Evolutionary conservation across 108 stramenopile genomes (phyloP).

Genomic region (Cyclostephanos invisitatus): DNA sequence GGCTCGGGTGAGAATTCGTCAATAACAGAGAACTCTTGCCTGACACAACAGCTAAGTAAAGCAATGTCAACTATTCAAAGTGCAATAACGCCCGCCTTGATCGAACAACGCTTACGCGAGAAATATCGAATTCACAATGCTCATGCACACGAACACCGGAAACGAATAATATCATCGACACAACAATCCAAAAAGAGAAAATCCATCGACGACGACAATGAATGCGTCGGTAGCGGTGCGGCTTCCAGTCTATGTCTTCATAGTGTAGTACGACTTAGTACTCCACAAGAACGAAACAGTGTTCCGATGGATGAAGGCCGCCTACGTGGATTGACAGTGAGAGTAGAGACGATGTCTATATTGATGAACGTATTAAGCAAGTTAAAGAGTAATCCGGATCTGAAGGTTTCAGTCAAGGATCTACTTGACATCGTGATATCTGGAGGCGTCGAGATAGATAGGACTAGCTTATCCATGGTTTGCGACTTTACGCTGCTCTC

Average conservation of each 20-base stretch:
- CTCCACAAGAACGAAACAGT: slow-evolving; percentile 57
- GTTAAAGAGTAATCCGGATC: slow-evolving; percentile 23
- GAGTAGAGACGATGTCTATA: slow-evolving; percentile 53
- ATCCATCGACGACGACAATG: slow-evolving; percentile 23
- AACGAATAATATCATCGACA: slow-evolving; percentile 14
- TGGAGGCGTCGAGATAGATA: slow-evolving; percentile 3
- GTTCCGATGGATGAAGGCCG: slow-evolving; percentile 30
- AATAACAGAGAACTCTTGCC: neutral
- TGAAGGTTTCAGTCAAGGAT: slow-evolving; percentile 20
- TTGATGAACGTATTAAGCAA: slow-evolving; percentile 36
- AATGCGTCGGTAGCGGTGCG: slow-evolving; percentile 57
- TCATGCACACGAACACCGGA: slow-evolving; percentile 20
- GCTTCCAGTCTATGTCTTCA: slow-evolving; percentile 38
- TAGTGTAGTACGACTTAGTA: slow-evolving; percentile 54
- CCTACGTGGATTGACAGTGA: slow-evolving; percentile 54
- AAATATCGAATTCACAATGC: slow-evolving; percentile 42
- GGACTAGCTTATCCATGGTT: slow-evolving; percentile 18
- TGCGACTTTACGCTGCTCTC: slow-evolving; percentile 74
- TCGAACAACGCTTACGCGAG: slow-evolving; percentile 19
- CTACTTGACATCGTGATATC: slow-evolving; percentile 25
- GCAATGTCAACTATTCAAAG: slow-evolving; percentile 29
- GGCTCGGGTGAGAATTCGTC: neutral
- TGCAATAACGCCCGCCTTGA: slow-evolving; percentile 15
- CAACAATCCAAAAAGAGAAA: slow-evolving; percentile 14
- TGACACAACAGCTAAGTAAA: slow-evolving; percentile 17